Base-by-base conservation (phyloP, 768 basidiomycete genomes). In the Suillus discolor region DNA sequence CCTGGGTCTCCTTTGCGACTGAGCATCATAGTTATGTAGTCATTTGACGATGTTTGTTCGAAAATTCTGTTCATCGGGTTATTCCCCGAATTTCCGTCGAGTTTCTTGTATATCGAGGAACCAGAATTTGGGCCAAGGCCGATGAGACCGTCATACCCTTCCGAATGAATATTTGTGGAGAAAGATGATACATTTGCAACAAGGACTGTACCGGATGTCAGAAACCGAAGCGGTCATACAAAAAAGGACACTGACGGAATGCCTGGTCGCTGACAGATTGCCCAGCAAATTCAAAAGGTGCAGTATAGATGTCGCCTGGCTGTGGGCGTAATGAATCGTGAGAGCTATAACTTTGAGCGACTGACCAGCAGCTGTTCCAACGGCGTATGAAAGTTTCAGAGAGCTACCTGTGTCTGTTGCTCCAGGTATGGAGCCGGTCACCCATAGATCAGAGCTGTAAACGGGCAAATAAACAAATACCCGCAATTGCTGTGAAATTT, bases 51-150 rank as follows among this genome's bases (percentile, higher is more conserved):
- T 71, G 85, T 84, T 64, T 85, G 81, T 65, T 84, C 75, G 74
- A 94, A 94, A 65, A 92, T 86, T 69, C 82, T 84, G 70, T 86
- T 85, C 18, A 94, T 79, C 15, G 89, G 75, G 31, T 82, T 86
- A 79, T 90, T 83, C 25, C 84, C 91, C 8, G 81, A 71, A 62
- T 72, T 68, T 11, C 75, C 77, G 67, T 80, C 81, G 51, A 92
- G 72, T 62, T 85, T 86, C 66, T 87, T 81, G 65, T 80, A 83
- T 67, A 93, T 84, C 49, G 84, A 78, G 61, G 90, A 91, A 54
- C 88, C 90, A 31, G 83, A 75, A 78, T 91, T 91, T 38, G 91
- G 91, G n/a, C 92, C 92, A 20, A 93, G 84, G 28, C 92, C 92
- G 36, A 93, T 79, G 23, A 93, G 84, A 47, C 92, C 92, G 64